Base-by-base conservation (phyloP, 2,329 filamentous ascomycete genomes). In the Exophiala sp. region DNA sequence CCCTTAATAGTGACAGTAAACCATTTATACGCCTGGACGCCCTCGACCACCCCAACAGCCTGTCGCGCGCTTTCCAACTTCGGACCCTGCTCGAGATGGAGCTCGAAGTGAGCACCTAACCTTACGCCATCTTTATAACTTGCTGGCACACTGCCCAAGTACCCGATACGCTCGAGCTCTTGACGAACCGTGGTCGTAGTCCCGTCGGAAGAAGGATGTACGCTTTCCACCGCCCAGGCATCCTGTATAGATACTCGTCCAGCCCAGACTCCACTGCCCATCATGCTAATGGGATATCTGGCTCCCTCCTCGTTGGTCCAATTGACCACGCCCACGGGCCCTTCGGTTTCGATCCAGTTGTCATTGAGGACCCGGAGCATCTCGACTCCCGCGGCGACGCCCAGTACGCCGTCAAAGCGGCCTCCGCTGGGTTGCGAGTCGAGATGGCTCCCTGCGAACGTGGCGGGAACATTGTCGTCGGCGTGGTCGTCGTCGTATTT, bases 281-380 rank as follows among this genome's bases (percentile, higher is more conserved):
- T 70, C 83, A 88, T 89, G 16, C 80, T 85, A 38, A 82, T 80
- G 0, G 86, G 85, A 58, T 90, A 91, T 0, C 86, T 78, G 1
- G 86, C 86, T 2, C 86, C 86, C 69, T 93, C 88, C 68, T 93
- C 87, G 62, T 87, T 87, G 1, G 83, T 89, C 84, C 83, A 88
- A 61, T 89, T 88, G 2, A 90, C 79, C 1, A 89, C 78, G 1
- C 85, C 86, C 0, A 90, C 76, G 0, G 83, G 82, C 30, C 80
- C 85, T 37, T 84, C 77, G 0, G 86, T 90, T 62, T 85, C 76
- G 2, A 85, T 72, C 21, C 77, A 71, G 52, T 83, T 77, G 13
- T 90, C 86, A 2, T 82, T 74, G 35, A 93, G 70, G 0, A 80
- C 75, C 50, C 75, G 78, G 13, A 93, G 68, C 66, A 85, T 82